A percentile compares a stretch with the other conserved stretches of the same genome.
These are phyloP conservation scores for Leccinum variabile DNA, from an alignment of 1,284 basidiomycete species.

Conservation along the genomic window DNA sequence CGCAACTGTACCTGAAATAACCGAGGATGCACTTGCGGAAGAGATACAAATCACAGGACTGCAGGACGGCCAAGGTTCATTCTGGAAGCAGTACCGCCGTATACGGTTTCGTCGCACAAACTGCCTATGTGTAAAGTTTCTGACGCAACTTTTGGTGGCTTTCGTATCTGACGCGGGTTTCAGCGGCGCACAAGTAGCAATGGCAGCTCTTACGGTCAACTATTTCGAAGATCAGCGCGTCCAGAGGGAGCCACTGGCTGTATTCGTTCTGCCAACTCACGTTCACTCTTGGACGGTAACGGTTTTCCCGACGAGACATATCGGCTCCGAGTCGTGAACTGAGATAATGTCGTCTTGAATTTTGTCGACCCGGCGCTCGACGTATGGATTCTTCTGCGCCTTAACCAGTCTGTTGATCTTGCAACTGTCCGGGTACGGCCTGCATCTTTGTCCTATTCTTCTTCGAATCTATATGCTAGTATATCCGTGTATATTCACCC, in stretches of 20 bases:
- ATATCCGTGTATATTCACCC: constrained; percentile 64
- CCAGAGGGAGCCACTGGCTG: constrained; percentile 54
- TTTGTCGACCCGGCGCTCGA: constrained; percentile 62
- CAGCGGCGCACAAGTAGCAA: constrained; percentile 72
- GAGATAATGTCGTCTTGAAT: constrained; percentile 45
- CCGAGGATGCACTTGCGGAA: constrained; percentile 60
- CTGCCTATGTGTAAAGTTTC: constrained; percentile 55
- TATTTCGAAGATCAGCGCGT: constrained; percentile 57
- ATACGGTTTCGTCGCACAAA: constrained; percentile 75
- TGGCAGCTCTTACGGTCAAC: constrained; percentile 74
- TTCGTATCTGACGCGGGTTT: constrained; percentile 1
- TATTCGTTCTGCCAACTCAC: constrained; percentile 75
- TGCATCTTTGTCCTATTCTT: constrained; percentile 73
- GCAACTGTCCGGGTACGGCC: constrained; percentile 48
- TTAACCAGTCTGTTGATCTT: constrained; percentile 56
- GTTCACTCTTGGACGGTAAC: constrained; percentile 65
- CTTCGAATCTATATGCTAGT: constrained; percentile 73
- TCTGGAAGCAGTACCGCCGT: constrained; percentile 72
- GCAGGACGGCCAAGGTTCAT: constrained; percentile 50
- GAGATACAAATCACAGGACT: constrained; percentile 49
- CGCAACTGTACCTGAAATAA: constrained; percentile 74
- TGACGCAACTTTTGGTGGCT: background rate
- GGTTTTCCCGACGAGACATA: background rate
- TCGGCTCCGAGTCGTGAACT: background rate
- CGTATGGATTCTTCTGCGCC: constrained; percentile 54